phyloP scores from a whole-genome alignment of 2,329 filamentous ascomycete genomes.

The Trichoderma atroviride region DNA sequence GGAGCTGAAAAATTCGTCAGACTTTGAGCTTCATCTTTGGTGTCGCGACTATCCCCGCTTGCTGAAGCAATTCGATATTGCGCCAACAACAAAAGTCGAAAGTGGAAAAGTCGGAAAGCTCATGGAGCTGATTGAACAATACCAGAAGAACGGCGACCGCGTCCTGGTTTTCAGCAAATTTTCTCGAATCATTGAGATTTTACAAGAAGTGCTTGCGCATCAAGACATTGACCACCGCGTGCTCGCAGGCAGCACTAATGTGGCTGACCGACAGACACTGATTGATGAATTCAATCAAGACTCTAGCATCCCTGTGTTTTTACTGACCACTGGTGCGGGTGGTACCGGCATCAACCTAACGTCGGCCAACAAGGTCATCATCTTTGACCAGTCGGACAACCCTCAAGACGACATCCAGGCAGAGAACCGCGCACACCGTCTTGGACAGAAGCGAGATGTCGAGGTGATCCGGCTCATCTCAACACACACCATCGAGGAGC shows the following conservation, averaged over 20 bases:
- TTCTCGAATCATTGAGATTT: conserved; percentile 85
- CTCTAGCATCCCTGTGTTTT: conserved; percentile 79
- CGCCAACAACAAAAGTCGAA: conserved; percentile 57
- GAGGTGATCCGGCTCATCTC: conserved; percentile 88
- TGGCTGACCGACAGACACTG: conserved; percentile 80
- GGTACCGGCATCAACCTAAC: conserved; percentile 97
- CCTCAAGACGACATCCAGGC: conserved; percentile 98
- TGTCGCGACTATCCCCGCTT: conserved; percentile 61
- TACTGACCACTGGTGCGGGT: conserved; percentile 90
- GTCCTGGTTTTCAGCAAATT: conserved; percentile 94
- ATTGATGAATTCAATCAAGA: conserved; percentile 85
- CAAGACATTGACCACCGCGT: conserved; percentile 76
- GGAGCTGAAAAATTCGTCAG: conserved; percentile 61
- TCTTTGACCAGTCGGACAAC: conserved; percentile 97
- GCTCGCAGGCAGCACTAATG: conserved; percentile 82
- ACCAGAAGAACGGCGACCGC: conserved; percentile 79
- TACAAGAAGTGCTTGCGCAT: conserved; percentile 77
- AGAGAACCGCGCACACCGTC: conserved; percentile 92
- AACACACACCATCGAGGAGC: conserved; percentile 82
- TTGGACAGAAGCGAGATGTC: conserved; percentile 87
- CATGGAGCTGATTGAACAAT: conserved; percentile 71
- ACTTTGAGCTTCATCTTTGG: conserved; percentile 68
- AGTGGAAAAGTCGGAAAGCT: conserved; percentile 86
- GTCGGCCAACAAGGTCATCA: conserved; percentile 94
- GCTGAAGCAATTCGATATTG: conserved; percentile 56